Conservation (phyloP, 129 eudicot species). For the Centrapalus pauciflorus region DNA sequence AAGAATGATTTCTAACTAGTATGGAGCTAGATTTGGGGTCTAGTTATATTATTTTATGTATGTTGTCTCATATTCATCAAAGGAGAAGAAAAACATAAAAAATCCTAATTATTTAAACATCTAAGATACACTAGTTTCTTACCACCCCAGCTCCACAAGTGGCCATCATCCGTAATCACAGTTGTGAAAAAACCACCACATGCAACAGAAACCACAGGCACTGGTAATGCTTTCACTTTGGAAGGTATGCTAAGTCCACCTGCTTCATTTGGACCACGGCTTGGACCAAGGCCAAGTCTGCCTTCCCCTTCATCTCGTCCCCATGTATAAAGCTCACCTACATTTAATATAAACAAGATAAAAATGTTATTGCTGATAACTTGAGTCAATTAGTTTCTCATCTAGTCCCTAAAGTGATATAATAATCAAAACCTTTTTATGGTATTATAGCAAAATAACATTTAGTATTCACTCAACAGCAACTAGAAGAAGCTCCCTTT, state of each 20-base stretch:
- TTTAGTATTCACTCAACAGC: too few relatives aligned
- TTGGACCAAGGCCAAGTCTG: constrained; percentile 94
- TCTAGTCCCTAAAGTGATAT: background rate
- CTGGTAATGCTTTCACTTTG: constrained; percentile 72
- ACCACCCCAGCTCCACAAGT: constrained; percentile 99
- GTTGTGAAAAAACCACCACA: constrained; percentile 97
- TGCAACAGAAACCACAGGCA: constrained; percentile 77
- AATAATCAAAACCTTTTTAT: background rate
- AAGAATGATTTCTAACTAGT: too few relatives aligned
- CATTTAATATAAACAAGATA: constrained; percentile 13
- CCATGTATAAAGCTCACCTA: constrained; percentile 92
- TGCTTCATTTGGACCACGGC: constrained; percentile 78
- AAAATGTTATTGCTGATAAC: background rate
- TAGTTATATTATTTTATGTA: too few relatives aligned
- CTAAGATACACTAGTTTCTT: background rate
- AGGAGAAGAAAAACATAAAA: too few relatives aligned
- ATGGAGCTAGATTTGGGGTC: too few relatives aligned
- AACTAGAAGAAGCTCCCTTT: too few relatives aligned
- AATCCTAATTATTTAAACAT: background rate
- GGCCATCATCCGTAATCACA: constrained; percentile 71
- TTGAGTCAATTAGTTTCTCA: background rate
- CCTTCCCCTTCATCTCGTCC: constrained; percentile 99
- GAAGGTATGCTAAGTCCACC: constrained; percentile 82
- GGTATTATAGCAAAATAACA: background rate
- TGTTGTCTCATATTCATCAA: too few relatives aligned